A percentile compares a stretch with the other conserved stretches of the same genome.
These are phyloP conservation scores for Bromus sterilis DNA, from an alignment of 176 grass and related monocot species.

Conservation along the genomic window DNA sequence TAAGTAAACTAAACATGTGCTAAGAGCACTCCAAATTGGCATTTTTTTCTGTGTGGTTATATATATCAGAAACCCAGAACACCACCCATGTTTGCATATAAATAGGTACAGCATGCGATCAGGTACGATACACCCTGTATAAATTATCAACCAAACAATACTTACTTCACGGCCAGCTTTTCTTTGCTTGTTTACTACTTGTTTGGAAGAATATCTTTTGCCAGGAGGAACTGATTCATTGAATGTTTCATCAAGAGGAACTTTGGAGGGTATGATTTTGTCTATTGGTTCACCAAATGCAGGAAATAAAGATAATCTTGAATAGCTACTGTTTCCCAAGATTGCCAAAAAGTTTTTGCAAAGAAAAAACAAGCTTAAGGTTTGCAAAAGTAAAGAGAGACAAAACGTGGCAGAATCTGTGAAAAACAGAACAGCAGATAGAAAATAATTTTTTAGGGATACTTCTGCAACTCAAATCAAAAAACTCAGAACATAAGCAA, in stretches of 20 bases:
- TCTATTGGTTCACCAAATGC: conserved; percentile 85
- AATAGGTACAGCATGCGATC: background rate
- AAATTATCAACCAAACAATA: conserved; percentile 10
- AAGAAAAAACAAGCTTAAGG: too few species aligned
- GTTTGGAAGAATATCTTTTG: conserved; percentile 96
- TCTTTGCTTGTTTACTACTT: conserved; percentile 87
- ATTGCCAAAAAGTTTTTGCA: too few species aligned
- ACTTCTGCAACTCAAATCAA: too few species aligned
- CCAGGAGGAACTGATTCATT: conserved; percentile 82
- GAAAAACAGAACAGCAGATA: too few species aligned
- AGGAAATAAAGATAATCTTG: too few species aligned
- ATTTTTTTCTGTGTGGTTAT: background rate
- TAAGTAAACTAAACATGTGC: background rate
- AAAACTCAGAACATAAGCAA: too few species aligned
- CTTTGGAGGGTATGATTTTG: conserved; percentile 97
- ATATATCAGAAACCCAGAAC: too few species aligned
- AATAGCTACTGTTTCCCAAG: too few species aligned
- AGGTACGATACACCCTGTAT: background rate
- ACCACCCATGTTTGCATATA: background rate
- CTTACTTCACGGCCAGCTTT: conserved; percentile 88
- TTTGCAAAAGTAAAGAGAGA: too few species aligned
- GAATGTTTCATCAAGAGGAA: conserved; percentile 95
- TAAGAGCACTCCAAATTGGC: background rate
- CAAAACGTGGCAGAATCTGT: too few species aligned
- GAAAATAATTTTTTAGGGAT: too few species aligned